Conservation (phyloP, 169 alveolate species). For the Blepharisma undulans region DNA sequence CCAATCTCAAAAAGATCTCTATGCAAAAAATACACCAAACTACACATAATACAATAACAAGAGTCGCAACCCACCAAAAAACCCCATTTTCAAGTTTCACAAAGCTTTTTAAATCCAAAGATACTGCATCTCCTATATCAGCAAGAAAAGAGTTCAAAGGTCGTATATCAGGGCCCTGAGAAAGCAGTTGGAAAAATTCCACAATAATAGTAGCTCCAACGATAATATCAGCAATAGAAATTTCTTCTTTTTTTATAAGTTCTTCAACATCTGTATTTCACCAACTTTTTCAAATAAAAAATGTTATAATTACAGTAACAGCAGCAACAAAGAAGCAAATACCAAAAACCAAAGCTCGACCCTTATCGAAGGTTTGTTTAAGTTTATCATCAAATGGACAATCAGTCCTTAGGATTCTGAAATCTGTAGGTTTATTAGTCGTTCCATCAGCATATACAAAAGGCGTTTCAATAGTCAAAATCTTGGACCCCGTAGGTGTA, state of each 20-base stretch:
- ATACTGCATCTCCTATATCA: background rate
- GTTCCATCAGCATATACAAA: background rate
- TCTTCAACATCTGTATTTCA: background rate
- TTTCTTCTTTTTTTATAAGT: background rate
- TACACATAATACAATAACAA: background rate
- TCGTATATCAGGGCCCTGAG: background rate
- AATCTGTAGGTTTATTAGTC: background rate
- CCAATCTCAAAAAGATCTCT: background rate
- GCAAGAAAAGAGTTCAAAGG: background rate
- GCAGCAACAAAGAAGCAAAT: background rate
- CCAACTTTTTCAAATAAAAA: background rate
- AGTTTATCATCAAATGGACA: constrained; percentile 8
- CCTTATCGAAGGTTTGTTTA: background rate
- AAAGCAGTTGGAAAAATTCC: constrained; percentile 5
- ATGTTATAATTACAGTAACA: background rate
- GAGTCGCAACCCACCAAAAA: background rate
- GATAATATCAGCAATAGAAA: background rate
- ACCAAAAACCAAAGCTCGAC: background rate
- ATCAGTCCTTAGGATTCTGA: background rate
- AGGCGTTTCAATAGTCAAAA: background rate
- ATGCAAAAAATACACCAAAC: background rate
- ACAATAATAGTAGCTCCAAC: background rate
- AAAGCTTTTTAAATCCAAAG: background rate
- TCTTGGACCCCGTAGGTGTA: background rate
- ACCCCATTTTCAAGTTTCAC: constrained; percentile 4